Conservation (phyloP, 176 grass and related monocot genomes). For the Miscanthus lutarioriparius region DNA sequence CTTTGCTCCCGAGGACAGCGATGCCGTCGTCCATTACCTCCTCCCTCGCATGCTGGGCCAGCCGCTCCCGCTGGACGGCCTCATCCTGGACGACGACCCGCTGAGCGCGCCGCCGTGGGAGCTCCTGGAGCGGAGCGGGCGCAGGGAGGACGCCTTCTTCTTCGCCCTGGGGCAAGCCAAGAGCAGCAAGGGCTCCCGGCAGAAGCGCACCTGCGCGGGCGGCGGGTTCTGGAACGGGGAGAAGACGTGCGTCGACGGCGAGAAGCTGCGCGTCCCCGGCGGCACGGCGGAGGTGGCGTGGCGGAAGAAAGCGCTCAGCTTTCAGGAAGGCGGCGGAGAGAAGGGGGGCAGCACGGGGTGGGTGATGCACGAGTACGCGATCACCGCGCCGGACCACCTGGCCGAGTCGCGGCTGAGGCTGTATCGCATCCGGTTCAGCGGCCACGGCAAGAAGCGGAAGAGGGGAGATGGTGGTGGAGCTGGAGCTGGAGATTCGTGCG, state of each 20-base stretch:
- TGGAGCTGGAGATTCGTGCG: neutral
- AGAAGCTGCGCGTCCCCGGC: neutral
- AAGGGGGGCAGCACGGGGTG: conserved; percentile 1
- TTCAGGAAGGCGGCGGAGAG: neutral
- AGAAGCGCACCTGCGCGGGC: neutral
- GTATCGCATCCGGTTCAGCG: neutral
- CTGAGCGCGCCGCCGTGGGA: neutral
- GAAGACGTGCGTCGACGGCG: neutral
- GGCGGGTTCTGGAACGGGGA: neutral
- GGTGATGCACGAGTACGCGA: conserved; percentile 16
- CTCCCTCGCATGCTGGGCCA: neutral
- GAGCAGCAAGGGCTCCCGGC: neutral
- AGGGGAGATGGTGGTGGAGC: neutral
- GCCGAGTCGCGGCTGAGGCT: neutral
- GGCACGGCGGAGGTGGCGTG: neutral
- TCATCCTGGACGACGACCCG: neutral
- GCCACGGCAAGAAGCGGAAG: neutral
- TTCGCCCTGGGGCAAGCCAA: neutral
- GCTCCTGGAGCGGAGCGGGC: neutral
- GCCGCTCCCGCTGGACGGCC: neutral
- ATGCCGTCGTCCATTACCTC: neutral
- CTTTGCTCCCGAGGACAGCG: neutral
- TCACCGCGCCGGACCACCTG: neutral
- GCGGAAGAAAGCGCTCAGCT: conserved; percentile 1
- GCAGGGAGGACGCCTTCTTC: neutral